Evolutionary conservation across 352 stramenopile genomes (phyloP).

Genomic region (Globisporangium yorkense): DNA sequence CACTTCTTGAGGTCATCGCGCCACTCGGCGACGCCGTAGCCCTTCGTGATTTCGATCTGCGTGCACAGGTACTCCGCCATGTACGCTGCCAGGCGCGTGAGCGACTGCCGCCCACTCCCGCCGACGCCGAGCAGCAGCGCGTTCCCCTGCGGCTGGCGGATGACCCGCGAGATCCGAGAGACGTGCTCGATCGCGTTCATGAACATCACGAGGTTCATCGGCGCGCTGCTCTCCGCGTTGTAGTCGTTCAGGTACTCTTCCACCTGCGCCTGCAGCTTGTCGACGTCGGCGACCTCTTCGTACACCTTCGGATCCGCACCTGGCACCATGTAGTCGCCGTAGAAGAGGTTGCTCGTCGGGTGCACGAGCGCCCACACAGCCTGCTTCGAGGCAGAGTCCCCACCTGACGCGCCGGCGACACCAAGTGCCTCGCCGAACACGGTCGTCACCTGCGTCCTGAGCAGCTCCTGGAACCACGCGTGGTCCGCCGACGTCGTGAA

Average conservation of each 20-base stretch:
- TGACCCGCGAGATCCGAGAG: conserved; percentile 73
- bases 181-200: conserved; percentile 88
- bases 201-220: conserved; percentile 88
- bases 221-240: conserved; percentile 80
- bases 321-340: conserved; percentile 91
- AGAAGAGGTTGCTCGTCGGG: conserved; percentile 67
- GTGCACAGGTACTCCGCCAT: conserved; percentile 91
- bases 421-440: conserved; percentile 50
- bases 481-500: conserved; percentile 71
- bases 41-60: conserved; percentile 95
- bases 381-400: conserved; percentile 21
- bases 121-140: conserved; percentile 91
- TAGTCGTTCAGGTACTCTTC: conserved; percentile 88
- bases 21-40: conserved; percentile 91
- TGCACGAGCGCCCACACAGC: conserved; percentile 62
- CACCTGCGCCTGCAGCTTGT: conserved; percentile 71
- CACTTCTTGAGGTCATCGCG: conserved; percentile 92
- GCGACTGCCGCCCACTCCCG: conserved; percentile 87
- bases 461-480: conserved; percentile 71
- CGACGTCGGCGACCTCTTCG: conserved; percentile 87
- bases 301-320: conserved; percentile 89
- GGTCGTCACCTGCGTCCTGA: conserved; percentile 48
- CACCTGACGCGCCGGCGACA: conserved; percentile 9
- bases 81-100: conserved; percentile 89
- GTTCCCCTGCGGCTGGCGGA: conserved; percentile 86